Conservation (phyloP, 495 filamentous ascomycete species). For the Aspergillus saccharolyticus region DNA sequence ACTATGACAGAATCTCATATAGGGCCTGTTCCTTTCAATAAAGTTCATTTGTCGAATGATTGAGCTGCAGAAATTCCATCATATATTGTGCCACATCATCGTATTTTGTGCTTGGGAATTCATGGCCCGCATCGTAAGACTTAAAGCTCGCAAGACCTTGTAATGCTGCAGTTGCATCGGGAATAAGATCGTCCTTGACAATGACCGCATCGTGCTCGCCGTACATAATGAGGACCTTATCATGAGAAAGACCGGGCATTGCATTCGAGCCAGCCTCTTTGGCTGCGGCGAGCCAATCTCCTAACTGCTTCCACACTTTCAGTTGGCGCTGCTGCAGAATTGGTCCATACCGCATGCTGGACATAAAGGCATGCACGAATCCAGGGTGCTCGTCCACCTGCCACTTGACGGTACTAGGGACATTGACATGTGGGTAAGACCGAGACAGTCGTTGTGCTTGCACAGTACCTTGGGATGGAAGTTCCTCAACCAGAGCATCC, state of each 20-base stretch:
- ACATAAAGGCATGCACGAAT: constrained; percentile 54
- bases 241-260: constrained; percentile 32
- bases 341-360: constrained; percentile 53
- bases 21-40: constrained; percentile 3
- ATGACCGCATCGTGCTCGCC: constrained; percentile 52
- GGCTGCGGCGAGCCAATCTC: constrained; percentile 42
- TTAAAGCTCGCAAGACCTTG: constrained; percentile 45
- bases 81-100: constrained; percentile 47
- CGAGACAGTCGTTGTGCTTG: constrained; percentile 41
- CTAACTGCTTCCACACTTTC: constrained; percentile 54
- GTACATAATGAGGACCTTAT: constrained; percentile 52
- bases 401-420: constrained; percentile 48
- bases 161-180: constrained; percentile 47
- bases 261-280: constrained; percentile 19
- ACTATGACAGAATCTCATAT: not conserved
- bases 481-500: constrained; percentile 36
- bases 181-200: constrained; percentile 50
- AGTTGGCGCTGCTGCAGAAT: constrained; percentile 43
- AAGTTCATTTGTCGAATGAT: constrained; percentile 3
- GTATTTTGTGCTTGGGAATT: constrained; percentile 51
- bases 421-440: constrained; percentile 39
- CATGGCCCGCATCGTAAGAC: constrained; percentile 51
- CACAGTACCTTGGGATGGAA: constrained; percentile 29
- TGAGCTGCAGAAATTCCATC: constrained; percentile 32
- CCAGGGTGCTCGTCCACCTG: constrained; percentile 52